phyloP scores from a whole-genome alignment of 129 eudicot species.

The Saposhnikovia divaricata region DNA sequence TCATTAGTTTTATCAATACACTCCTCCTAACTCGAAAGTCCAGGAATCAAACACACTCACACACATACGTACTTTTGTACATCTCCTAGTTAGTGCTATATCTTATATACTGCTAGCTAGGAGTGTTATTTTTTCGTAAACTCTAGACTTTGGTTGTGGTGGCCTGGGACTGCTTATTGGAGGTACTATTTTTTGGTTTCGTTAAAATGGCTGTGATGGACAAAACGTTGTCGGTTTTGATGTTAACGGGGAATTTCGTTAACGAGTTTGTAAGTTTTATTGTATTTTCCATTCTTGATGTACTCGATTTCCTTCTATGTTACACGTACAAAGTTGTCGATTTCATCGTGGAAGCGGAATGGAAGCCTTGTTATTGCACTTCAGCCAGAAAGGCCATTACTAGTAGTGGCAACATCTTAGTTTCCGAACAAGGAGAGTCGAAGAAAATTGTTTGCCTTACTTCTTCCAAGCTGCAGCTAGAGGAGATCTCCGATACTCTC shows the following conservation, averaged over 20 bases:
- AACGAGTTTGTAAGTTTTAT: conserved; percentile 60
- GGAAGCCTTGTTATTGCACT: conserved; percentile 88
- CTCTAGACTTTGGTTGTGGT: neutral
- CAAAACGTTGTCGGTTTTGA: conserved; percentile 12
- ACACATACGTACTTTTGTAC: neutral
- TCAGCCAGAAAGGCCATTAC: conserved; percentile 47
- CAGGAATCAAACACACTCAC: neutral
- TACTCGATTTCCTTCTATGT: conserved; percentile 57
- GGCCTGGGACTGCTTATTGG: neutral
- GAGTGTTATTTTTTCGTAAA: neutral
- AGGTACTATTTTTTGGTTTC: neutral
- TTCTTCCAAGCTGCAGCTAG: conserved; percentile 43
- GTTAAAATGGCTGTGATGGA: neutral
- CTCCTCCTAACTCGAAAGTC: neutral
- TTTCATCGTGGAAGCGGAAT: conserved; percentile 68
- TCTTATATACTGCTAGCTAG: neutral
- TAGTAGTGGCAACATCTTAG: conserved; percentile 51
- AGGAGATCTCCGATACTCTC: conserved; percentile 80
- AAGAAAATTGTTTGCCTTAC: conserved; percentile 48
- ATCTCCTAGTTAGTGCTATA: neutral
- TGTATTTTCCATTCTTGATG: conserved; percentile 53
- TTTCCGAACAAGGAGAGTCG: conserved; percentile 61
- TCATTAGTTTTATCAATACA: neutral
- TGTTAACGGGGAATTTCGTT: conserved; percentile 28
- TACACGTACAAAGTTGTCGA: conserved; percentile 50